Evolutionary conservation across 2,329 filamentous ascomycete genomes (phyloP).

Genomic region (Xylaria arbuscula): DNA sequence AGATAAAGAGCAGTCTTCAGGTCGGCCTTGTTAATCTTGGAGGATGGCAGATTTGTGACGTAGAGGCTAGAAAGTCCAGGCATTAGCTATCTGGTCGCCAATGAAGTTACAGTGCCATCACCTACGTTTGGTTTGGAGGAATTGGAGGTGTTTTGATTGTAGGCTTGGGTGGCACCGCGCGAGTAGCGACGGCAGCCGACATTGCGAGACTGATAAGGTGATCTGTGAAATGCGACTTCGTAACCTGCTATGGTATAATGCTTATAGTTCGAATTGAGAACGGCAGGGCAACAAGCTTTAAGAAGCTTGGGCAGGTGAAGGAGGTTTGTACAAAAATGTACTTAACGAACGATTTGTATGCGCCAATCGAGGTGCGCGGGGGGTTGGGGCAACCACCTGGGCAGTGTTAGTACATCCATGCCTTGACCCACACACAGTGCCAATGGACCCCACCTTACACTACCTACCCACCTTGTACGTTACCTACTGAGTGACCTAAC

Average conservation of each 20-base stretch:
- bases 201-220: constrained; percentile 43
- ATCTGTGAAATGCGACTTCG: background rate
- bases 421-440: background rate
- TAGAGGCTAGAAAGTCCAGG: constrained; percentile 73
- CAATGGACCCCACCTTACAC: background rate
- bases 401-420: too few species aligned
- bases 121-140: constrained; percentile 81
- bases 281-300: background rate
- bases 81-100: constrained; percentile 24
- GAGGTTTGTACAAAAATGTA: background rate
- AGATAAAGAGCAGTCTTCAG: constrained; percentile 89
- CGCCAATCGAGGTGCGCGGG: constrained; percentile 14
- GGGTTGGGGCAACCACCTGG: background rate
- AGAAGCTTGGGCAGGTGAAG: background rate
- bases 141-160: constrained; percentile 63
- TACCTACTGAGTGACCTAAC: background rate
- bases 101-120: constrained; percentile 38
- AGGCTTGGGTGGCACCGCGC: constrained; percentile 46
- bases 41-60: constrained; percentile 83
- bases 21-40: constrained; percentile 91
- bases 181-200: constrained; percentile 49
- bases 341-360: background rate
- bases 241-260: background rate
- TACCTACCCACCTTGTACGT: constrained; percentile 17
- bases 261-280: background rate